Evolutionary conservation across 1,139 yeast species (phyloP), one percentile per base, ranked within the genome.

Genomic region (Lizanozyma gosingica): DNA sequence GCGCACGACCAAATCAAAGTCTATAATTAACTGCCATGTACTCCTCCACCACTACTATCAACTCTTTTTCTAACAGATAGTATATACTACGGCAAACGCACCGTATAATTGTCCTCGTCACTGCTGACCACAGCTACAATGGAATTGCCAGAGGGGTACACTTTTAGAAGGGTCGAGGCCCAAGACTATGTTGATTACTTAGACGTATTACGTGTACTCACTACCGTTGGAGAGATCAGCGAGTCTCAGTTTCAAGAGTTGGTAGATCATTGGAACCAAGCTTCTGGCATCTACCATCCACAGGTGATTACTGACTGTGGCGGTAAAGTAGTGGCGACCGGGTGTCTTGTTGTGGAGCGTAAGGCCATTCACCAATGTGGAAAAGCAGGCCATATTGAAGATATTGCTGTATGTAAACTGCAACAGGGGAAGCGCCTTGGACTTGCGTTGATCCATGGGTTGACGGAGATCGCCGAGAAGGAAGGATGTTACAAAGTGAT

Each of bases 321-420:
- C 6, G 57, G 55, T 2, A 45, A 45, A 15, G 62, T 73, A 15
- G 76, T 71, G 1, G 78, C 74, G 0, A 64, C 73, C 0, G 78
- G 71, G 53, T 78, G 59, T 11, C 51, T 68, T 4, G 60, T 83
- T 3, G 59, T 83, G 15, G 94, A 83, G 52, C 65, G 63, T 40
- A 83, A 83, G 52, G 51, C 80, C 44, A 80, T 83, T 39, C 97
- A 90, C 57, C 76, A 68, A 39, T 80, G 94, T 58, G 95, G 95
- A 0, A 60, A 70, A 41, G 95, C 87, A 11, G 98, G 97, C 3
- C 98, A 92, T 61, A 83, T 92, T 46, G 98, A 92, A 57, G 98
- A 92, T 57, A 90, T 92, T 45, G 85, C 97, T 1, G 95, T 92
- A 4, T 74, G 79, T 32, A 59, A 61, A 33, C 63, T 71, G 14